Evolutionary conservation across 805 yeast species (phyloP).

Genomic region (Priceomyces castillae): DNA sequence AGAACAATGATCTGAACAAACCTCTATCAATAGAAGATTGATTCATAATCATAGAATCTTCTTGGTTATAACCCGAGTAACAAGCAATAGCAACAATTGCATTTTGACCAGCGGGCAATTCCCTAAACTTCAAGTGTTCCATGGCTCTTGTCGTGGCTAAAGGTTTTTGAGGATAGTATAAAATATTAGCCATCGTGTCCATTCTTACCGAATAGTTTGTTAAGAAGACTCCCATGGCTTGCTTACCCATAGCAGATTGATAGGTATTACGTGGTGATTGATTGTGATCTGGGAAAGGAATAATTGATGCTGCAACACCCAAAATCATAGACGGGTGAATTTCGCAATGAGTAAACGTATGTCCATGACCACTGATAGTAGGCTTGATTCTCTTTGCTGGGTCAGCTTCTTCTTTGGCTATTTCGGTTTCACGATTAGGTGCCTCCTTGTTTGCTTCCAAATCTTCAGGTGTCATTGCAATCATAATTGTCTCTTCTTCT

Average conservation of each 20-base stretch:
- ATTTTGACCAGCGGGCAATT: slow-evolving; percentile 98
- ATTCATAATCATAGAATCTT: slow-evolving; percentile 99
- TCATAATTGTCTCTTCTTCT: slow-evolving; percentile 97
- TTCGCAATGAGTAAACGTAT: slow-evolving; percentile 97
- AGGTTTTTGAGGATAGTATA: slow-evolving; percentile 97
- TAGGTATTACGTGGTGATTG: slow-evolving; percentile 99
- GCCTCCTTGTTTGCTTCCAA: slow-evolving; percentile 60
- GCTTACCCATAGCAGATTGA: slow-evolving; percentile 99
- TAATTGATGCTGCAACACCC: slow-evolving; percentile 97
- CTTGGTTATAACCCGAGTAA: slow-evolving; percentile 98
- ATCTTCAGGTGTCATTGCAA: slow-evolving; percentile 99
- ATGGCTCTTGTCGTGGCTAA: slow-evolving; percentile 96
- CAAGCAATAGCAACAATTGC: slow-evolving; percentile 98
- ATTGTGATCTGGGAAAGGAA: slow-evolving; percentile 99
- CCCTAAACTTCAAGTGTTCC: slow-evolving; percentile 97
- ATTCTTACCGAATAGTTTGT: slow-evolving; percentile 95
- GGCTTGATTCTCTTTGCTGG: slow-evolving; percentile 87
- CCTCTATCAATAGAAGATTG: slow-evolving; percentile 98
- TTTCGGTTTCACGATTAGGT: slow-evolving; percentile 37
- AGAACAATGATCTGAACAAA: slow-evolving; percentile 89
- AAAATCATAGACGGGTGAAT: slow-evolving; percentile 98
- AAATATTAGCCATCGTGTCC: slow-evolving; percentile 99
- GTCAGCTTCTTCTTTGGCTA: slow-evolving; percentile 49
- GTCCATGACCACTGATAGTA: slow-evolving; percentile 47
- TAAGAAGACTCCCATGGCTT: slow-evolving; percentile 98